A percentile compares a stretch with the other conserved stretches of the same genome.
Conservation (phyloP, 1,284 basidiomycete genomes). For the Neonothopanus nambi region DNA sequence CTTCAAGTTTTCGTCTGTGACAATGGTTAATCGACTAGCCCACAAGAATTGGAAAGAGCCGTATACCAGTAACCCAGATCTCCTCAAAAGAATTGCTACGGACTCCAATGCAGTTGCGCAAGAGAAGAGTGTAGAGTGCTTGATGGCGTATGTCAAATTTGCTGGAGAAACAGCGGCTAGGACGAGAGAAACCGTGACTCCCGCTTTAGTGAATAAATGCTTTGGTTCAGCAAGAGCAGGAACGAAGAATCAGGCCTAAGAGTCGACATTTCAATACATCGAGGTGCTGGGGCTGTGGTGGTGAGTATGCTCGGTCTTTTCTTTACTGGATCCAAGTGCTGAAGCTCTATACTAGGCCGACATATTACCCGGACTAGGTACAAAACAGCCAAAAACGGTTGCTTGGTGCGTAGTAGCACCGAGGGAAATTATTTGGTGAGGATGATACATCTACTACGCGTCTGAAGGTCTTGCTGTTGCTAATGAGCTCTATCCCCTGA, state of each 20-base stretch:
- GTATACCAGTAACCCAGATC: conserved; percentile 75
- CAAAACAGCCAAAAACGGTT: conserved; percentile 96
- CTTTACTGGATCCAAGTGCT: conserved; percentile 26
- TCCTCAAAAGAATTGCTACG: conserved; percentile 84
- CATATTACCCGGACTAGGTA: conserved; percentile 80
- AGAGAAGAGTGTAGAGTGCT: conserved; percentile 92
- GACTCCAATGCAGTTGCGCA: conserved; percentile 98
- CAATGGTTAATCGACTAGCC: conserved; percentile 80
- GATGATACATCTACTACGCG: conserved; percentile 1
- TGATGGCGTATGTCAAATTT: conserved; percentile 85
- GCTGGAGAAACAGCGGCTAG: conserved; percentile 87
- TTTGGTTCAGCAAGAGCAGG: conserved; percentile 89
- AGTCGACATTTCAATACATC: conserved; percentile 87
- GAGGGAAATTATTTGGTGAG: conserved; percentile 70
- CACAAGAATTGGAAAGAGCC: conserved; percentile 99
- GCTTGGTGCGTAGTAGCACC: conserved; percentile 79
- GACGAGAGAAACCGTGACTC: conserved; percentile 81
- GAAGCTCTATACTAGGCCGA: conserved; percentile 58
- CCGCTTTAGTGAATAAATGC: conserved; percentile 94
- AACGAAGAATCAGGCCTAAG: conserved; percentile 89
- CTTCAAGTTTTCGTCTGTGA: conserved; percentile 80
- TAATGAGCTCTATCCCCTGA: conserved; percentile 2
- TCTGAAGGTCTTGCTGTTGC: no score
- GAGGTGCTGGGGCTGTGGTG: conserved; percentile 86
- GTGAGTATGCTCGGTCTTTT: conserved; percentile 61